Base-by-base conservation (phyloP, 73 alveolate species). In the Breviolum minutum region DNA sequence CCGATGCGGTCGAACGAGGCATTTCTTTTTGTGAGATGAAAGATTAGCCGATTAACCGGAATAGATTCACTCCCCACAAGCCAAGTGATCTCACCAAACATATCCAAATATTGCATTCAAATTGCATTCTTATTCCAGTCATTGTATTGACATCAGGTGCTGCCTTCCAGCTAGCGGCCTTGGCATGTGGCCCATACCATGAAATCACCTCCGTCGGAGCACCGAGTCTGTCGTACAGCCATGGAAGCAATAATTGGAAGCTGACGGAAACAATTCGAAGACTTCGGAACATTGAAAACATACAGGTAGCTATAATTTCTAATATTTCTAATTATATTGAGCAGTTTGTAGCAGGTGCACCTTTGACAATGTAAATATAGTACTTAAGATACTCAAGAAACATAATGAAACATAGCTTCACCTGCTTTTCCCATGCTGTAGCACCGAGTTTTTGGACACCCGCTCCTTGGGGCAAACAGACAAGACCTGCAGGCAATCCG, bases 401-500 rank as follows among this genome's bases (percentile, higher is more conserved):
- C 83, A 73, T 22, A 73, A 73, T 60, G 16, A 73, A 9, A 19
- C 83, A 73, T 22, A 22, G 16, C 76, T 2, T 66, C 26, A 66
- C 76, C 76, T 66, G 76, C 3, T 40, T 66, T 13, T 16, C 48
- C 11, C 11, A 0, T 73, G 54, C 40, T 71, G 11, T 12, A 0
- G n/a, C 71, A 63, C 83, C 26, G n/a, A 88, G 95, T 88, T 88
- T 70, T 54, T 88, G 84, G 95, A 88, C 86, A 88, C 95, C 26
- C 85, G 95, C 86, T 88, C 95, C 22, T 40, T 88, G 95, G 95
- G 95, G 86, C 95, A 26, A 85, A 88, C 81, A 19, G 95, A 88
- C 63, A 4, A 71, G 48, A 62, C 95, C 32, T 88, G 95, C 95
- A 88, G 95, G 95, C 95, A 8, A 6, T 84, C 74, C 74, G 22